Conservation (phyloP, 139 green algal species). For the Chlamydomonas schloesseri region DNA sequence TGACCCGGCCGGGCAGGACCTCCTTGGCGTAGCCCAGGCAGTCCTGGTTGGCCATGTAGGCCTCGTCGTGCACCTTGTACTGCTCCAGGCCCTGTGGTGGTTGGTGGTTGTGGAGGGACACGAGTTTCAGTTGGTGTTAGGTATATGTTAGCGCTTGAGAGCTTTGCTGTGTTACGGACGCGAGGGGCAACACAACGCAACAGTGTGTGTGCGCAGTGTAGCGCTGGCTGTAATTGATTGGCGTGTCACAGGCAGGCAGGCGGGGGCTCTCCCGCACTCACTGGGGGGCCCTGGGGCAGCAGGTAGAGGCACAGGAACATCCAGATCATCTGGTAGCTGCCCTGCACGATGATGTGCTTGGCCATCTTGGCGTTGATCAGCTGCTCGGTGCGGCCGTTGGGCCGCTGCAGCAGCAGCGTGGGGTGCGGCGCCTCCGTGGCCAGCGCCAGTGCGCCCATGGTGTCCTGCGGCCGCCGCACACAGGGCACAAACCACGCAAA, state of each 20-base stretch:
- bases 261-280: too few species aligned
- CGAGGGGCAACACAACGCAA: not conserved
- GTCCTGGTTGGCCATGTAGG: not conserved
- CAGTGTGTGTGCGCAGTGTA: too few species aligned
- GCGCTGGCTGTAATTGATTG: too few species aligned
- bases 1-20: not conserved
- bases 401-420: slow-evolving; percentile 83
- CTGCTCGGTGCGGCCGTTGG: slow-evolving; percentile 86
- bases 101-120: not conserved
- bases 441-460: slow-evolving; percentile 68
- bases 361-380: slow-evolving; percentile 94
- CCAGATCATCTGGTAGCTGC: slow-evolving; percentile 87
- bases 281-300: slow-evolving; percentile 51
- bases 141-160: too few species aligned
- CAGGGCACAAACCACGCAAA: not conserved
- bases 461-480: slow-evolving; percentile 68
- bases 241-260: too few species aligned
- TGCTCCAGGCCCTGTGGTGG: slow-evolving; percentile 17
- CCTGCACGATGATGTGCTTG: slow-evolving; percentile 87
- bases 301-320: slow-evolving; percentile 92
- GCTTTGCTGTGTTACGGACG: too few species aligned
- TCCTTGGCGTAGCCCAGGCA: not conserved
- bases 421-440: slow-evolving; percentile 91
- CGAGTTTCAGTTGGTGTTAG: not conserved
- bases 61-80: not conserved